Base-by-base conservation (phyloP, 768 basidiomycete species). In the Leccinum barrowsii region DNA sequence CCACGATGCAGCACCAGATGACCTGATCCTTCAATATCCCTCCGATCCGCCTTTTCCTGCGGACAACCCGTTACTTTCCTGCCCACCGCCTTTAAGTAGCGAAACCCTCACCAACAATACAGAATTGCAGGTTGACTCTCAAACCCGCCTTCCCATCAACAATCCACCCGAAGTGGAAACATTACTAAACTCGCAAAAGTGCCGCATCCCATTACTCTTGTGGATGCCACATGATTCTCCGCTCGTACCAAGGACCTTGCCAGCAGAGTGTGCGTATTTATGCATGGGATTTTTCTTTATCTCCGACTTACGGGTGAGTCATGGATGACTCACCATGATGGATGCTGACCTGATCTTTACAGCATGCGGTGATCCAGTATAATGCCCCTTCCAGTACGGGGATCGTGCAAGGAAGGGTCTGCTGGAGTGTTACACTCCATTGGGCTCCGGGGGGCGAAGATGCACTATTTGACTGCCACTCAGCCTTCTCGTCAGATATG, bases 381-480 rank as follows among this genome's bases (percentile, higher is more conserved):
- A 24, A 7, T 1, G 32, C 13, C 11, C 30, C 50, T 50, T 58
- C 63, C 7, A 11, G 11, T 34, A 22, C 59, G 2, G 54, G 53
- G 13, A 22, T 58, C 7, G 28, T 65, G 2, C 46, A 64, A 47
- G 79, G 79, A 7, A 67, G 58, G 22, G 75, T 82, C 5, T 59
- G 75, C 50, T 85, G 83, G 83, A 63, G 62, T 46, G 71, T 83
- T 44, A 71, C 67, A n/a, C 72, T 82, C 26, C 64, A 73, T 51
- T 85, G 83, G 83, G 74, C 73, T 11, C 69, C 76, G 5, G 82
- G 82, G 22, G 82, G 82, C 3, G 82, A 84, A 66, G 74, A 78
- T 22, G 61, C 61, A 32, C 61, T 71, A 34, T 66, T 69, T 55
- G n/a, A 48, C 19, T 17, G 49, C 21, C 42, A 56, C 12, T 15